Percentiles rank a stretch among this genome's conserved stretches.
phyloP scores from a whole-genome alignment of 441 rosid species.

The Euphorbia schlechtendalii region DNA sequence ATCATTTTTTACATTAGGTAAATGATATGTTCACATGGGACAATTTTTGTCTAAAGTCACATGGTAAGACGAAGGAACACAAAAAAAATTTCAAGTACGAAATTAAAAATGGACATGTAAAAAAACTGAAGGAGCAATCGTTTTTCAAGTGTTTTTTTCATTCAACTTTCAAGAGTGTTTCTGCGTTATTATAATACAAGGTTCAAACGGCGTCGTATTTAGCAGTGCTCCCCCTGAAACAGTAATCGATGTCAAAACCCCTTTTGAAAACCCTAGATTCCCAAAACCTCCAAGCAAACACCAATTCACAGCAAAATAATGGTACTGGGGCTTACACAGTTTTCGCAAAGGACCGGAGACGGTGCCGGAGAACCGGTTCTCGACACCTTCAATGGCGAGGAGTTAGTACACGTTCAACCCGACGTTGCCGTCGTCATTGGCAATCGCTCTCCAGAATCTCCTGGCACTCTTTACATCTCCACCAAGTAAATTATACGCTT shows the following conservation, averaged over 20 bases:
- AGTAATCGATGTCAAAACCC: background rate
- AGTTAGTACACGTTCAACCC: constrained; percentile 57
- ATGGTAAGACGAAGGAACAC: no score
- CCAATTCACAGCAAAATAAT: constrained; percentile 17
- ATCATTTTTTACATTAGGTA: no score
- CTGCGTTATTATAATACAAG: no score
- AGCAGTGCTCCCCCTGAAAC: background rate
- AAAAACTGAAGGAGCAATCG: no score
- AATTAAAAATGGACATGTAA: no score
- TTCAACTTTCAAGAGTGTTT: no score
- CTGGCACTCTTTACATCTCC: constrained; percentile 82
- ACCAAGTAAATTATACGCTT: constrained; percentile 32
- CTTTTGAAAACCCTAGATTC: background rate
- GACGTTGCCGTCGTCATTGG: constrained; percentile 64
- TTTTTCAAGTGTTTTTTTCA: no score
- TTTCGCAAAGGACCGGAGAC: constrained; percentile 40
- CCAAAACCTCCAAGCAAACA: background rate
- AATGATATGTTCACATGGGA: no score
- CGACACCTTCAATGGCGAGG: constrained; percentile 58
- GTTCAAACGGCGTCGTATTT: no score
- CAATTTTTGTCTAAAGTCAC: no score
- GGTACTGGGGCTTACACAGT: constrained; percentile 61
- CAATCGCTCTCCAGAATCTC: constrained; percentile 49
- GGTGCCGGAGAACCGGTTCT: constrained; percentile 61
- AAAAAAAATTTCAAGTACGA: no score